Evolutionary conservation across 2,329 filamentous ascomycete species (phyloP), one percentile per base, ranked within the genome.

Genomic region (Hypoxylon sp.): DNA sequence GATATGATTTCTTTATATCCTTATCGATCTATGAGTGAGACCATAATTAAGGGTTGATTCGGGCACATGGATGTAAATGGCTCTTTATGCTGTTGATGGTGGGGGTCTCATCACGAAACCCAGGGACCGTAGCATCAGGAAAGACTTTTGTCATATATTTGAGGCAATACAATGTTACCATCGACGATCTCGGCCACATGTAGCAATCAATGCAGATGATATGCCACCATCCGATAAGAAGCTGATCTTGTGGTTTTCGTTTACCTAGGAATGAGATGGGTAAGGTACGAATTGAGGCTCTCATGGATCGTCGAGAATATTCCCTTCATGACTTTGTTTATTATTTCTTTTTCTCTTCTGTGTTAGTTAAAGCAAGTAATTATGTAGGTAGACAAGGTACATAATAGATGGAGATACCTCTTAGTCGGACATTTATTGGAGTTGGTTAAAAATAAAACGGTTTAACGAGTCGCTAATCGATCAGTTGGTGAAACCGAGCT

Each of bases 71-170:
- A 20, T 6, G 17, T 36, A 7, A 36, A 7, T n/a, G 32, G 15
- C 4, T 27, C 11, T 19, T 27, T 9, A 25, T 31, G n/a, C n/a
- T n/a, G n/a, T 6, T 37, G n/a, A 25, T 31, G 31, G 46, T 35
- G 38, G 50, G 38, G 50, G 38, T 40, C 40, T n/a, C 12, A 41
- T 34, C 50, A 52, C 9, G 27, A 15, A 37, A 52, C 15, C 27
- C 41, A 47, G 43, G 52, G 52, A 34, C 52, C 38, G 48, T 53
- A 44, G 36, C 49, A 53, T 40, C 37, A 36, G 26, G 20, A 47
- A 43, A 42, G 27, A 35, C 23, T 27, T 21, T 43, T 17, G 21
- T 38, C 35, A 17, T 35, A 35, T 42, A 52, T 40, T 21, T 43
- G 37, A 50, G 31, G 46, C 38, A 31, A 19, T n/a, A 23, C 26